Percentiles rank a stretch among this genome's conserved stretches.
Conservation (phyloP, 2,329 filamentous ascomycete species). For the Colletotrichum caudatum region DNA sequence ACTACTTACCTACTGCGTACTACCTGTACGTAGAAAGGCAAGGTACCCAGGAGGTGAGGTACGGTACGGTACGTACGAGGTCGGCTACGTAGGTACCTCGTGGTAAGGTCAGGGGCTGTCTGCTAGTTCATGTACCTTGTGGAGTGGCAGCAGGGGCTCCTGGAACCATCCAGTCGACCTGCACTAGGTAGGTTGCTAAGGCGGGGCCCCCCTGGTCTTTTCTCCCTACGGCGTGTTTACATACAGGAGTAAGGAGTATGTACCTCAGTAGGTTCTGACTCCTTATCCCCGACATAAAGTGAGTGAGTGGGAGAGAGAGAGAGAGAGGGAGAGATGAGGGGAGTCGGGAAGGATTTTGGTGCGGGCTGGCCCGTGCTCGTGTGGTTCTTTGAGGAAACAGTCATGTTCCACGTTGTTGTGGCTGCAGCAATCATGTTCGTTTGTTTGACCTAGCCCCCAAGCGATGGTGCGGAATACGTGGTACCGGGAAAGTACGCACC, state of each 20-base stretch:
- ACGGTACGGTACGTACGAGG: too few relatives aligned
- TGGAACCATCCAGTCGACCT: slow-evolving; percentile 1
- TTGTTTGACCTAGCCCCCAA: slow-evolving; percentile 15
- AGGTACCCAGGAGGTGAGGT: too few relatives aligned
- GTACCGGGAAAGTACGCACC: slow-evolving; percentile 1
- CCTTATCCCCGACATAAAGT: slow-evolving; percentile 8
- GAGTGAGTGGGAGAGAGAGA: neutral
- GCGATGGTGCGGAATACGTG: neutral
- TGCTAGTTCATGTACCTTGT: slow-evolving; percentile 6
- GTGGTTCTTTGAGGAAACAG: slow-evolving; percentile 18
- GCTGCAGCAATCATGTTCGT: slow-evolving; percentile 5
- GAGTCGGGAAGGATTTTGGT: neutral
- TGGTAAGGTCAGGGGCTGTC: slow-evolving; percentile 16
- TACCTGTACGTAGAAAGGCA: neutral
- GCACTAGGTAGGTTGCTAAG: slow-evolving; percentile 6
- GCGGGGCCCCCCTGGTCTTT: slow-evolving; percentile 11
- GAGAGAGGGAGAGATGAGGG: slow-evolving; percentile 2
- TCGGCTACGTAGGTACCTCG: slow-evolving; percentile 12
- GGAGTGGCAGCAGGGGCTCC: slow-evolving; percentile 4
- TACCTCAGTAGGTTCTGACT: slow-evolving; percentile 8
- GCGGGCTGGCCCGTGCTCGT: slow-evolving; percentile 14
- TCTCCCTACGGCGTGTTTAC: neutral
- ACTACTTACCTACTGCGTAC: too few relatives aligned
- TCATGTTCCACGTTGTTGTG: slow-evolving; percentile 13
- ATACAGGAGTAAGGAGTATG: too few relatives aligned